A percentile compares a stretch with the other conserved stretches of the same genome.
Evolutionary conservation across 345 rosid species (phyloP).

Genomic region (Luvunga scandens): DNA sequence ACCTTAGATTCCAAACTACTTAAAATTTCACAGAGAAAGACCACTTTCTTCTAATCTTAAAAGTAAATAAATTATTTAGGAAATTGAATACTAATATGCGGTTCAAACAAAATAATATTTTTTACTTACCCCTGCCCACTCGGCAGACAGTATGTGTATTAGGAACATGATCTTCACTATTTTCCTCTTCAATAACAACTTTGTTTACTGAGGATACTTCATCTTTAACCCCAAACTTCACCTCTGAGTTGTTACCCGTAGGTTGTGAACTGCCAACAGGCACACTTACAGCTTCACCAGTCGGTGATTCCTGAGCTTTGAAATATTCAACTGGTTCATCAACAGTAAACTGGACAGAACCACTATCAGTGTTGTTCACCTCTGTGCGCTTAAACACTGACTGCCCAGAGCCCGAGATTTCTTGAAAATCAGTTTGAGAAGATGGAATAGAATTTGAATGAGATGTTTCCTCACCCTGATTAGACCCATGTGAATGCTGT

Average conservation of each 20-base stretch:
- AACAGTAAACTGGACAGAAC: slow-evolving; percentile 18
- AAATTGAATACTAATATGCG: slow-evolving; percentile 4
- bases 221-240: slow-evolving; percentile 34
- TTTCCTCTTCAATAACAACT: slow-evolving; percentile 41
- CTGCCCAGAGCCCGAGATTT: slow-evolving; percentile 20
- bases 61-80: not conserved
- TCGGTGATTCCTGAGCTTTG: slow-evolving; percentile 21
- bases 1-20: not conserved
- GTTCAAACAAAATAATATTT: slow-evolving; percentile 5
- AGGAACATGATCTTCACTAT: slow-evolving; percentile 38
- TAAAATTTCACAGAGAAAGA: not conserved
- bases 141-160: slow-evolving; percentile 33
- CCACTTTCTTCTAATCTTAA: not conserved
- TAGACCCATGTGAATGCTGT: slow-evolving; percentile 24
- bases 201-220: slow-evolving; percentile 31
- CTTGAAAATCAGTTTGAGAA: slow-evolving; percentile 36
- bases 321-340: slow-evolving; percentile 27
- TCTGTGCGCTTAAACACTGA: slow-evolving; percentile 20
- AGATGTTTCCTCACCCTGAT: slow-evolving; percentile 22
- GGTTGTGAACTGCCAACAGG: slow-evolving; percentile 34
- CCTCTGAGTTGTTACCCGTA: slow-evolving; percentile 27
- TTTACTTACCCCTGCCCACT: slow-evolving; percentile 54
- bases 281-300: slow-evolving; percentile 29
- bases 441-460: slow-evolving; percentile 27
- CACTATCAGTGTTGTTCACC: slow-evolving; percentile 24